Conservation (phyloP, 1,139 yeast species). For the Arxiozyma slooffiae region DNA sequence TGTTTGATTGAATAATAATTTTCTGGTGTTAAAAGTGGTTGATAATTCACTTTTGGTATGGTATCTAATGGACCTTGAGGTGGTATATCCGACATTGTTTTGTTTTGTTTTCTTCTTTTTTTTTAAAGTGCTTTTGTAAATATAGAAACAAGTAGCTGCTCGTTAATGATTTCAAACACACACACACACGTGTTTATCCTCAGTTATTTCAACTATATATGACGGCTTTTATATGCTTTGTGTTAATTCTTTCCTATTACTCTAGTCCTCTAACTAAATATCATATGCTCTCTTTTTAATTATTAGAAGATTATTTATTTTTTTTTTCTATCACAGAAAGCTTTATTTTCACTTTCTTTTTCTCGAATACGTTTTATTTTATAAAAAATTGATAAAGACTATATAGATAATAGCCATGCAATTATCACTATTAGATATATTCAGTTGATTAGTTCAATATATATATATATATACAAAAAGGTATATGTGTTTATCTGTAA, state of each 20-base stretch:
- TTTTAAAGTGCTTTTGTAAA: background rate
- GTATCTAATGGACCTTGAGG: conserved; percentile 24
- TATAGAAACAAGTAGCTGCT: background rate
- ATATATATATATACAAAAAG: no score
- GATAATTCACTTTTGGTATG: conserved; percentile 25
- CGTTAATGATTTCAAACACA: background rate
- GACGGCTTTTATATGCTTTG: background rate
- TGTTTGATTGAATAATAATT: conserved; percentile 27
- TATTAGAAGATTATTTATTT: background rate
- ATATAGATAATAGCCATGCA: background rate
- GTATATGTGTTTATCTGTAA: no score
- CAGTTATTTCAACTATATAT: no score
- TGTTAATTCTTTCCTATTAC: no score
- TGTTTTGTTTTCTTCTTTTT: no score
- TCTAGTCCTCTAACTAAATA: no score
- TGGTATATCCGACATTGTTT: conserved; percentile 1
- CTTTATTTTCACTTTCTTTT: no score
- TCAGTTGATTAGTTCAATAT: no score
- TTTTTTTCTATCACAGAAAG: background rate
- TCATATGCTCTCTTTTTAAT: background rate
- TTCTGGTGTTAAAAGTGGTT: conserved; percentile 22
- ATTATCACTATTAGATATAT: background rate
- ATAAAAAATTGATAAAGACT: background rate
- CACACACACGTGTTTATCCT: background rate
- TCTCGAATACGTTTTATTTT: no score